Base-by-base conservation (phyloP, 768 basidiomycete genomes). In the Phaeolepiota aurea region DNA sequence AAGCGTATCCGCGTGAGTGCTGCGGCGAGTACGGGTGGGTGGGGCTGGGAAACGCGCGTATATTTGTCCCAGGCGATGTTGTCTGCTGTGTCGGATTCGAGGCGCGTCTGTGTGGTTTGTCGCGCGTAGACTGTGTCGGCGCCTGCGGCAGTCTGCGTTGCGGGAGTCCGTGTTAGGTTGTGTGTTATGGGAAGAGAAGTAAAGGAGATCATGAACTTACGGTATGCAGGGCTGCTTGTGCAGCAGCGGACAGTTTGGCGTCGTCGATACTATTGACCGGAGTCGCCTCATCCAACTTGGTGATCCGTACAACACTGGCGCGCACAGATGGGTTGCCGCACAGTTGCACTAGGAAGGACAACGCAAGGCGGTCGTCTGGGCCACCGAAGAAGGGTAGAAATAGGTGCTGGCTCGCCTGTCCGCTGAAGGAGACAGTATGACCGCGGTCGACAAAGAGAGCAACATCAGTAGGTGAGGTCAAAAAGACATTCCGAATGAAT, bases 321-420 rank as follows among this genome's bases (percentile, higher is more conserved):
- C 60, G 74, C 0, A 88, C 71, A 23, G 57, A 61, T 0, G 73
- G 56, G 45, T 83, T 81, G 21, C 61, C 59, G 40, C 71, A 71
- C 42, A 91, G 86, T 56, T 97, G 93, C 22, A 87, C 76, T 3
- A 89, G 76, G 51, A 98, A 78, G 20, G 73, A 63, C 19, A 98
- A 63, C 0, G 89, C 88, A 15, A 90, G 68, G 1, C 96, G 78
- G 56, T 97, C 94, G 55, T 99, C 94, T 0, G 89, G 81, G 0
- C 94, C 94, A 25, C 94, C 94, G 55, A 90, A 86, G 76, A 94
- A 97, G 0, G 93, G 87, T 31, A 92, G 54, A 56, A 93, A 78
- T 20, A 97, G 53, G 47, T 87, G 87, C 44, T 82, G 68, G 16
- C 50, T 57, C 32, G 36, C 54, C 20, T 34, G 35, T 3, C 55